Evolutionary conservation across 2,329 filamentous ascomycete genomes (phyloP), one percentile per base, ranked within the genome.

Genomic region (Mariannaea elegans): DNA sequence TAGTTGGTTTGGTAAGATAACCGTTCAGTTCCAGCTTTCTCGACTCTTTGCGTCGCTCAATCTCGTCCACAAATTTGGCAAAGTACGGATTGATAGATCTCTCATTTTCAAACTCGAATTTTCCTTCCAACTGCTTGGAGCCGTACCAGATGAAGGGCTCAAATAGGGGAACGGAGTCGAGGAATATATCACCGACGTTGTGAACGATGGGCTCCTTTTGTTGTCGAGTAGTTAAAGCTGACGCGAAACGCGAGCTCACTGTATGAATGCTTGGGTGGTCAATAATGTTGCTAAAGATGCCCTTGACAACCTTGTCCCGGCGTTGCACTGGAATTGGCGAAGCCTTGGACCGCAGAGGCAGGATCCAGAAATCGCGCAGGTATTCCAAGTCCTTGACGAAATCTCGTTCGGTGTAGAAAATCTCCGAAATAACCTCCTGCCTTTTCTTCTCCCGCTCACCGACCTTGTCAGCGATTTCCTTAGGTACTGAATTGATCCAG

Each of bases 371-470:
- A 80, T 99, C 95, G 62, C 95, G 88, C 27, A 99, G 82, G 73
- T 99, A 99, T 77, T 99, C 95, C 70, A 99, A 82, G 77, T 99
- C 95, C 81, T 99, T 99, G 74, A 99, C 95, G 71, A 99, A 99
- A 78, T 99, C 95, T 68, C 95, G 88, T 76, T 99, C 95, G 0
- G 95, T 99, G 79, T 99, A 99, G 88, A 96, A 97, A 63, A 98
- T 89, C 76, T 99, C 95, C 6, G 94, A 97, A 61, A 99, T 97
- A 68, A 99, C 92, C 74, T 99, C 95, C 75, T 99, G 95, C 42
- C 95, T 88, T 81, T 98, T 98, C 87, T 97, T 96, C 77, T 99
- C 95, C 66, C 87, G 87, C 67, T 99, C 95, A 48, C 88, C 89
- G 27, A 97, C 90, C 72, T 90, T 92, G 68, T 98, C 94, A 1